phyloP scores from a whole-genome alignment of 2,329 filamentous ascomycete genomes.

The Cercospora canescens region DNA sequence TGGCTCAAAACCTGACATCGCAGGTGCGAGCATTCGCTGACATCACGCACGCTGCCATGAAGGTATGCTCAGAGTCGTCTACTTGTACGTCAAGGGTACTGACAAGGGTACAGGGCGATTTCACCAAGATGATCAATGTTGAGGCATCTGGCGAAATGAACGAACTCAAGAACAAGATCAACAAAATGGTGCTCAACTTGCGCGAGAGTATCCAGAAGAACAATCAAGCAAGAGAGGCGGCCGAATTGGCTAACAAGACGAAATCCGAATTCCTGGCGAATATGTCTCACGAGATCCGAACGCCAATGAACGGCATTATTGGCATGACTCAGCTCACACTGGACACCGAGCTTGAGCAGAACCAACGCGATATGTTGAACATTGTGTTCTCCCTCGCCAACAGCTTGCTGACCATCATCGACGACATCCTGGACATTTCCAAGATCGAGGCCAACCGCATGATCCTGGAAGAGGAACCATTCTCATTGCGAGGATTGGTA shows the following conservation, averaged over 20 bases:
- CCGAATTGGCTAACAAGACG: slow-evolving; percentile 94
- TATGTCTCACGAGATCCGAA: slow-evolving; percentile 98
- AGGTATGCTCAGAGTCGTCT: slow-evolving; percentile 39
- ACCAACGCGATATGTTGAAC: slow-evolving; percentile 97
- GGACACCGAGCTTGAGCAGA: slow-evolving; percentile 89
- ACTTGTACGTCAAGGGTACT: not conserved
- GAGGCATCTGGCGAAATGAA: slow-evolving; percentile 99
- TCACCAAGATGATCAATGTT: slow-evolving; percentile 93
- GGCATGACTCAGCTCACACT: slow-evolving; percentile 97
- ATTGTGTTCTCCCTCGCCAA: slow-evolving; percentile 97
- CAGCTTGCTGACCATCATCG: slow-evolving; percentile 94
- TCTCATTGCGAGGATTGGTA: slow-evolving; percentile 88
- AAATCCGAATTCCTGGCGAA: slow-evolving; percentile 98
- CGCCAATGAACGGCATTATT: slow-evolving; percentile 96
- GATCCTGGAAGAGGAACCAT: slow-evolving; percentile 97
- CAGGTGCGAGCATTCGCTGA: slow-evolving; percentile 98
- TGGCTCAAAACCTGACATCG: slow-evolving; percentile 80
- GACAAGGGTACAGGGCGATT: slow-evolving; percentile 64
- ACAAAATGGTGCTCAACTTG: slow-evolving; percentile 96
- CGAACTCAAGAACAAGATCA: slow-evolving; percentile 98
- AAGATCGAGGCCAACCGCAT: slow-evolving; percentile 93
- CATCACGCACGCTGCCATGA: slow-evolving; percentile 96
- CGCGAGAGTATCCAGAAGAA: slow-evolving; percentile 96
- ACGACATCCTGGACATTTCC: slow-evolving; percentile 70
- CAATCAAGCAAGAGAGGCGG: slow-evolving; percentile 90